phyloP scores from a whole-genome alignment of 495 filamentous ascomycete genomes.

The Bombardia bombarda region DNA sequence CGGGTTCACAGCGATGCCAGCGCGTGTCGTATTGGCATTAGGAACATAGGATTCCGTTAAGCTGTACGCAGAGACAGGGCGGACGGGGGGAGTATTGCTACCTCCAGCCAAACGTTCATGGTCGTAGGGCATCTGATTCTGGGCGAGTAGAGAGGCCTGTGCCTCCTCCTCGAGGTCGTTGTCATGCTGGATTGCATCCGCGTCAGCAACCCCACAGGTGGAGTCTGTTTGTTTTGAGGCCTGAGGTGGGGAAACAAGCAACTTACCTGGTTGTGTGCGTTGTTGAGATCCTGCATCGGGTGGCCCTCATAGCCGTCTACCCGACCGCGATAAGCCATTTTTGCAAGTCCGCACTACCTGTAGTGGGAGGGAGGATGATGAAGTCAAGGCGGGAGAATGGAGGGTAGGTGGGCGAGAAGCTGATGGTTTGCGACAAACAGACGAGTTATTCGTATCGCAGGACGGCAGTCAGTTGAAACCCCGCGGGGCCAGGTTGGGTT shows the following conservation, averaged over 20 bases:
- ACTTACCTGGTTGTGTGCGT: conserved; percentile 51
- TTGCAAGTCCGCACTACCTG: too few species aligned
- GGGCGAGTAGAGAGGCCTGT: conserved; percentile 62
- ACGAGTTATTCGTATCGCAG: too few species aligned
- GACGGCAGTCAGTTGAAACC: too few species aligned
- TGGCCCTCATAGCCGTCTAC: conserved; percentile 52
- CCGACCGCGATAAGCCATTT: conserved; percentile 41
- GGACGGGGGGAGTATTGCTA: conserved; percentile 45
- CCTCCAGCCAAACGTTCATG: conserved; percentile 50
- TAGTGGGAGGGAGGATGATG: too few species aligned
- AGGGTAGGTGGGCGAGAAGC: too few species aligned
- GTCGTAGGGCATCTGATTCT: conserved; percentile 66
- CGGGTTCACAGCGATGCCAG: conserved; percentile 24
- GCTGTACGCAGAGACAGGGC: conserved; percentile 63
- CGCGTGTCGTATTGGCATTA: conserved; percentile 36
- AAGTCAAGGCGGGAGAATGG: too few species aligned
- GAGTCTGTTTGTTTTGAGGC: too few species aligned
- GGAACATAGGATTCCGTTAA: conserved; percentile 88
- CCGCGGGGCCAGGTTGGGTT: too few species aligned
- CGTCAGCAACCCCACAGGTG: conserved; percentile 5
- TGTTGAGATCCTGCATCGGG: conserved; percentile 59
- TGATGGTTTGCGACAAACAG: too few species aligned
- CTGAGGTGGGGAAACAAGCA: conserved; percentile 1
- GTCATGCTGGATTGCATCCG: conserved; percentile 12
- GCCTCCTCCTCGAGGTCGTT: conserved; percentile 75